Evolutionary conservation across 2,329 filamentous ascomycete genomes (phyloP), one percentile per base, ranked within the genome.

Genomic region (Akanthomyces muscarius): DNA sequence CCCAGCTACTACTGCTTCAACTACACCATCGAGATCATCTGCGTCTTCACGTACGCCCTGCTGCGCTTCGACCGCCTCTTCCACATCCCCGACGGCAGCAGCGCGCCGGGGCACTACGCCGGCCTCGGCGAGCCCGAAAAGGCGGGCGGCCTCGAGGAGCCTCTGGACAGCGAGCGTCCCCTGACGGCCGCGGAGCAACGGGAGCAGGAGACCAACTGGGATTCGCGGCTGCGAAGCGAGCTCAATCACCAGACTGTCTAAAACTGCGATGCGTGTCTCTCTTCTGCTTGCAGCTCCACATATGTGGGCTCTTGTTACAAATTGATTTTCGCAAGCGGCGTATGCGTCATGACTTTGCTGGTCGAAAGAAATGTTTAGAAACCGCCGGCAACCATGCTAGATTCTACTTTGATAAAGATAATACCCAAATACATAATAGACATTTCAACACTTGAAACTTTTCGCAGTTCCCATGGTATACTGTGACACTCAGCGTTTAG

Each of bases 1-100:
- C 83, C 86, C 1, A 86, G 84, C 69, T 96, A 92, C 78, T 96
- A 95, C 77, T 76, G 86, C 71, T 90, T 95, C 78, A 90, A 91
- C 76, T 96, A 90, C 71, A 78, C 78, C 18, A 80, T 93, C 44
- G 92, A 96, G 75, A 77, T 93, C 47, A 71, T 89, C 28, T 86
- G 92, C 44, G 81, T 94, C 5, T 83, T 81, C 60, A 76, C 87
- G 10, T 94, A 90, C 74, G 81, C 87, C 0, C 70, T 89, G 18
- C 74, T 82, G 23, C 83, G 92, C 38, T 86, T 95, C 65, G 92
- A 96, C 72, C 81, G 82, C 65, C 84, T 90, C 48, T 96, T 94
- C 77, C 82, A 89, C 71, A 78, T 95, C 28, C 90, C 90, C 1
- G 78, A 95, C 71, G 88, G 89, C 51, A 86, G 86, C 70, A 81